Conservation (phyloP, 192 early-diverging fungal species). For the Backusella circina region DNA sequence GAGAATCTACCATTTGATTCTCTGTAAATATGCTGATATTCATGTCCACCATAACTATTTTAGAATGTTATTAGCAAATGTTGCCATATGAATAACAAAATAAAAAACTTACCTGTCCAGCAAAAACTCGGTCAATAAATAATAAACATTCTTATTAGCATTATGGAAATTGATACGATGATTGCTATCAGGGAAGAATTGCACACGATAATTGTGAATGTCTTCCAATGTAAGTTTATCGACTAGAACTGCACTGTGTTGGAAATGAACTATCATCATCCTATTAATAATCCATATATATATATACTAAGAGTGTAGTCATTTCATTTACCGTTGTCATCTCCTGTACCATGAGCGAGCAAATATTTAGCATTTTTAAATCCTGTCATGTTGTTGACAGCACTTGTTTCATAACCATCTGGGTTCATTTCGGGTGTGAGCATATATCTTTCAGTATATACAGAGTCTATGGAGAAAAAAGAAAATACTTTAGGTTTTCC, state of each 20-base stretch:
- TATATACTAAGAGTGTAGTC: too few species aligned
- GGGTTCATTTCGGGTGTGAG: conserved; percentile 77
- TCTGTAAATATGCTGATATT: conserved; percentile 25
- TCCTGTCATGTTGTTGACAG: conserved; percentile 76
- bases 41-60: conserved; percentile 34
- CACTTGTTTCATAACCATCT: conserved; percentile 73
- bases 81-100: background rate
- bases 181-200: conserved; percentile 87
- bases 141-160: conserved; percentile 60
- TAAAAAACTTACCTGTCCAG: conserved; percentile 21
- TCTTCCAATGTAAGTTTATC: conserved; percentile 70
- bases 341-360: conserved; percentile 88
- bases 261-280: conserved; percentile 73
- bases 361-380: conserved; percentile 81
- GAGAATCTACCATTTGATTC: conserved; percentile 26
- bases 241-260: conserved; percentile 83
- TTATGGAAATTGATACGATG: conserved; percentile 81
- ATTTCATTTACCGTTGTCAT: conserved; percentile 69
- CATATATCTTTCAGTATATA: conserved; percentile 99
- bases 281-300: background rate
- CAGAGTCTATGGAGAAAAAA: conserved; percentile 54
- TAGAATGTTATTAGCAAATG: background rate
- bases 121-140: conserved; percentile 37
- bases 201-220: conserved; percentile 79
- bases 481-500: background rate